Conservation (phyloP, 2,329 filamentous ascomycete species). For the Cryphonectria carpinicola region DNA sequence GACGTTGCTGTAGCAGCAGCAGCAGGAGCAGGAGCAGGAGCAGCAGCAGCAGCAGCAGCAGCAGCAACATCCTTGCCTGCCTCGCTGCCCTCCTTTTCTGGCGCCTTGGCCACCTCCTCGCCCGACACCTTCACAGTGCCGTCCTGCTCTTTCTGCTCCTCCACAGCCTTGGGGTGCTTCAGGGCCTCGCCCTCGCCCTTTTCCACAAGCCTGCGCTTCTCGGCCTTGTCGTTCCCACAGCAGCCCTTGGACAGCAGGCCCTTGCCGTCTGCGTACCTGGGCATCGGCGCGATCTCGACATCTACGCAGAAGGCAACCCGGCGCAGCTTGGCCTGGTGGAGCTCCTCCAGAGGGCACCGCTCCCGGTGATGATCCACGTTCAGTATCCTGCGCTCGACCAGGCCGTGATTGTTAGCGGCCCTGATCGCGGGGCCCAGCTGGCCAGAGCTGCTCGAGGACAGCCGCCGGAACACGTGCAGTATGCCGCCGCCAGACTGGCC, state of each 20-base stretch:
- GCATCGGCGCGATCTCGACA: conserved; percentile 91
- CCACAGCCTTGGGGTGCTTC: conserved; percentile 65
- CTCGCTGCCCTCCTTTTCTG: conserved; percentile 40
- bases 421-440: conserved; percentile 53
- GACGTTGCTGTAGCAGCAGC: conserved; percentile 2
- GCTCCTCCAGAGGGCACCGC: conserved; percentile 76
- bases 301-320: conserved; percentile 96
- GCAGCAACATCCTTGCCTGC: conserved; percentile 32
- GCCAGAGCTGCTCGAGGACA: conserved; percentile 65
- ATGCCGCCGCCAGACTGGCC: conserved; percentile 67
- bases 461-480: conserved; percentile 77
- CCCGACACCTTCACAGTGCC: conserved; percentile 47
- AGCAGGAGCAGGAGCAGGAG: too few species aligned
- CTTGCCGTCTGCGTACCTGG: conserved; percentile 71
- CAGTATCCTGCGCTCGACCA: conserved; percentile 80
- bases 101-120: conserved; percentile 45
- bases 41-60: conserved; percentile 16
- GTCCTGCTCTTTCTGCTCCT: conserved; percentile 58
- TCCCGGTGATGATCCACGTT: conserved; percentile 84
- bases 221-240: conserved; percentile 57
- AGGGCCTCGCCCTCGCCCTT: conserved; percentile 75
- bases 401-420: conserved; percentile 59
- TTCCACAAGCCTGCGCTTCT: conserved; percentile 68
- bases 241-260: conserved; percentile 46
- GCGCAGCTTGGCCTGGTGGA: conserved; percentile 79